Base-by-base conservation (phyloP, 2,329 filamentous ascomycete species). In the Paecilomyces sp. region DNA sequence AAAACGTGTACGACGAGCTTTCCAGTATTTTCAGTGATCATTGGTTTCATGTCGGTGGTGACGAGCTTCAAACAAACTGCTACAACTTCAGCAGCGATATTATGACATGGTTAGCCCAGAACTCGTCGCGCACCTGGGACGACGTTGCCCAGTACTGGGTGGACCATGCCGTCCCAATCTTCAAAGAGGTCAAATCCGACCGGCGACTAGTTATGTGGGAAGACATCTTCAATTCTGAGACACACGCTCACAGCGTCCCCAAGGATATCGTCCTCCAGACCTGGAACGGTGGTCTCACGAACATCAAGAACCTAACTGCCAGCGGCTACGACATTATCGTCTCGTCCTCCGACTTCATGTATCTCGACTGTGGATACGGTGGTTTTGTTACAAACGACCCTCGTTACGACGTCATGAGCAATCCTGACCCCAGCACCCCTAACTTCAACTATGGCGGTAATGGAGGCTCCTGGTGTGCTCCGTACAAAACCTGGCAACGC, bases 401-500 rank as follows among this genome's bases (percentile, higher is more conserved):
- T 3, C 79, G 82, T 15, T 85, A 85, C 75, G 77, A 85, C 65
- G 79, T 81, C 33, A 75, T 79, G 73, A 67, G 67, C 52, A 85
- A 85, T 67, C 81, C 82, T 0, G 77, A 80, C 61, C 71, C 75
- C 6, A 67, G 66, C 18, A 69, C 67, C 0, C 68, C 76, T 3
- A 82, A 74, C 66, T 84, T 83, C 77, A 84, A 85, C 75, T 85
- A 80, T 67, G 75, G 74, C n/a, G 82, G 78, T 53, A 63, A 58
- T 24, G 82, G 82, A 47, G 82, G 82, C 18, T 82, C 79, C n/a
- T 85, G 82, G 82, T 85, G 82, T 66, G 79, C 77, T 0, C 82
- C 82, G 0, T 85, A 84, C 75, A 85, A 85, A 69, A 83, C 81
- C 22, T 85, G 81, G 81, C 82, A 84, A 68, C 81, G 82, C 55